These are phyloP conservation scores for Rhizopogon vinicolor DNA, from an alignment of 768 basidiomycete species.

Conservation along the genomic window DNA sequence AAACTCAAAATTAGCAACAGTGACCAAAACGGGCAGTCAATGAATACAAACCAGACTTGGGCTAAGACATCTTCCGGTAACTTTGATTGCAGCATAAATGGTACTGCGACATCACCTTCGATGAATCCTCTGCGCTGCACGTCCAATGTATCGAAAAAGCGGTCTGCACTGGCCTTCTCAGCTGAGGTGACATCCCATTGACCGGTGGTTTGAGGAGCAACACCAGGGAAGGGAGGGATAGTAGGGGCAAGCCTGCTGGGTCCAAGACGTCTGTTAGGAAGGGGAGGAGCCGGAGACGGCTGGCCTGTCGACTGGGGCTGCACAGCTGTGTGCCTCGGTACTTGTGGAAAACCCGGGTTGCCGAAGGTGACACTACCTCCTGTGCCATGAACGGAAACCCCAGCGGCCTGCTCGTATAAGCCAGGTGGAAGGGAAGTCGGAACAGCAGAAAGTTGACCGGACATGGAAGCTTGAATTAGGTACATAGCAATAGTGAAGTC, in stretches of 20 bases:
- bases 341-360: slow-evolving; percentile 49
- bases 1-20: slow-evolving; percentile 4
- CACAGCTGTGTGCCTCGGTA: slow-evolving; percentile 56
- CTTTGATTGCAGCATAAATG: slow-evolving; percentile 91
- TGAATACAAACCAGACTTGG: slow-evolving; percentile 71
- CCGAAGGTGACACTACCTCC: slow-evolving; percentile 56
- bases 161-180: slow-evolving; percentile 77
- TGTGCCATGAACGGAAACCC: slow-evolving; percentile 48
- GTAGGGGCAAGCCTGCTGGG: slow-evolving; percentile 15
- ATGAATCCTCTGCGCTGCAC: slow-evolving; percentile 69
- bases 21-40: background rate
- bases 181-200: slow-evolving; percentile 81
- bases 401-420: slow-evolving; percentile 76
- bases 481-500: slow-evolving; percentile 98
- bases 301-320: slow-evolving; percentile 48
- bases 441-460: slow-evolving; percentile 63
- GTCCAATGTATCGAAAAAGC: slow-evolving; percentile 82
- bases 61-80: slow-evolving; percentile 82
- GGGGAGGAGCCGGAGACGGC: slow-evolving; percentile 20
- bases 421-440: slow-evolving; percentile 77
- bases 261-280: slow-evolving; percentile 18
- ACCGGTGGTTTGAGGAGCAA: slow-evolving; percentile 19
- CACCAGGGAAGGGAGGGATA: slow-evolving; percentile 25
- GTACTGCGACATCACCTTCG: slow-evolving; percentile 91
- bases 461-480: slow-evolving; percentile 92